These are phyloP conservation scores for Lizonia empirigonia DNA, from an alignment of 2,329 filamentous ascomycete genomes.

Conservation along the genomic window DNA sequence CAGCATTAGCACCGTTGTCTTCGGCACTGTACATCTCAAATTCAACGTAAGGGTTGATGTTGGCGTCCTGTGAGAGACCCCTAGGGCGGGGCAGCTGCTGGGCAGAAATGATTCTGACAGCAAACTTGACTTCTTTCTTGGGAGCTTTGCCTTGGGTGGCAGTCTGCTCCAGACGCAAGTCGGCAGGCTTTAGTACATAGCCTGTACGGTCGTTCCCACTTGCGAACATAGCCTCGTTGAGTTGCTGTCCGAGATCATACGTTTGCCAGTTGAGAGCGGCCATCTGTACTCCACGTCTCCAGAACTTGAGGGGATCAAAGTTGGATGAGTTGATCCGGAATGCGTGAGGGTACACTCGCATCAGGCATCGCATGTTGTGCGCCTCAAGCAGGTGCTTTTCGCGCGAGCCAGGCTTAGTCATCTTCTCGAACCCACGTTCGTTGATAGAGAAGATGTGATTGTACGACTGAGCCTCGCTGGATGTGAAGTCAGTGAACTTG, in stretches of 20 bases:
- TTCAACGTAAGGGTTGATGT: conserved; percentile 91
- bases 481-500: conserved; percentile 83
- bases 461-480: conserved; percentile 78
- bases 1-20: conserved; percentile 79
- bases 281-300: conserved; percentile 97
- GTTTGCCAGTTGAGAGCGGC: conserved; percentile 98
- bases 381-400: conserved; percentile 79
- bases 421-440: conserved; percentile 82
- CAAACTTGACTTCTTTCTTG: conserved; percentile 82
- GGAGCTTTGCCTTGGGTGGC: conserved; percentile 67
- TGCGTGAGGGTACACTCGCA: conserved; percentile 90
- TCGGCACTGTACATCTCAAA: conserved; percentile 94
- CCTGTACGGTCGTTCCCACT: conserved; percentile 84
- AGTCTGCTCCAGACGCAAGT: conserved; percentile 64
- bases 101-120: conserved; percentile 87
- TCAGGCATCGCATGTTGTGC: conserved; percentile 85
- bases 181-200: conserved; percentile 90
- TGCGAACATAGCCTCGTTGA: conserved; percentile 98
- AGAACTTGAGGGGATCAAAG: conserved; percentile 91
- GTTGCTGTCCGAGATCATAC: conserved; percentile 91
- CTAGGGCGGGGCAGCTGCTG: conserved; percentile 89
- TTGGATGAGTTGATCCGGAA: conserved; percentile 86
- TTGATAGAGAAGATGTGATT: conserved; percentile 97
- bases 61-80: conserved; percentile 71
- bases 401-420: conserved; percentile 75